A percentile compares a stretch with the other conserved stretches of the same genome.
These are phyloP conservation scores for Kodamaea plutei DNA, from an alignment of 1,139 yeast genomes.

Conservation along the genomic window DNA sequence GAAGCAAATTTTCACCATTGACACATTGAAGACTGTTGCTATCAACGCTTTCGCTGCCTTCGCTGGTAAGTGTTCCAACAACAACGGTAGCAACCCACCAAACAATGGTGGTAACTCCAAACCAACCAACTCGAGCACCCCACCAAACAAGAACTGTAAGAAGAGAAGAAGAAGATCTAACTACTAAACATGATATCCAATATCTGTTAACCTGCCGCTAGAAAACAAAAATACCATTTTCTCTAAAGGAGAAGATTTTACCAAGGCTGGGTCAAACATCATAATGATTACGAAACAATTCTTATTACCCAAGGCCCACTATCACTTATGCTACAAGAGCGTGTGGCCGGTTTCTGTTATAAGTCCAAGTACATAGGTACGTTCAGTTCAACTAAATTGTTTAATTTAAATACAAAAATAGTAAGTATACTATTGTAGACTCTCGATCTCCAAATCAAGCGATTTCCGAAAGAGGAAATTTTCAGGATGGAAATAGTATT, in stretches of 20 bases:
- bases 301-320: conserved; percentile 4
- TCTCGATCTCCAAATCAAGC: too few species aligned
- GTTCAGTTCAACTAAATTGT: conserved; percentile 1
- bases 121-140: conserved; percentile 2
- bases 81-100: conserved; percentile 8
- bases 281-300: conserved; percentile 3
- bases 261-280: conserved; percentile 1
- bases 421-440: neutral
- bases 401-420: conserved; percentile 1
- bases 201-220: conserved; percentile 1
- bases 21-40: conserved; percentile 35
- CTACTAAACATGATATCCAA: conserved; percentile 16
- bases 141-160: conserved; percentile 15
- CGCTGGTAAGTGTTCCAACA: conserved; percentile 32
- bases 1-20: conserved; percentile 29
- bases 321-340: conserved; percentile 1
- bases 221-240: neutral
- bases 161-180: conserved; percentile 35
- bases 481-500: too few species aligned
- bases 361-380: conserved; percentile 1
- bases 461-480: too few species aligned
- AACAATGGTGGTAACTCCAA: neutral
- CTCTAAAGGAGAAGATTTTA: conserved; percentile 6
- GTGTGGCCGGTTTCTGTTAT: conserved; percentile 2
- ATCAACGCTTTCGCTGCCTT: conserved; percentile 42